A percentile compares a stretch with the other conserved stretches of the same genome.
phyloP scores from a whole-genome alignment of 345 rosid species.

The Clarkia xantiana region DNA sequence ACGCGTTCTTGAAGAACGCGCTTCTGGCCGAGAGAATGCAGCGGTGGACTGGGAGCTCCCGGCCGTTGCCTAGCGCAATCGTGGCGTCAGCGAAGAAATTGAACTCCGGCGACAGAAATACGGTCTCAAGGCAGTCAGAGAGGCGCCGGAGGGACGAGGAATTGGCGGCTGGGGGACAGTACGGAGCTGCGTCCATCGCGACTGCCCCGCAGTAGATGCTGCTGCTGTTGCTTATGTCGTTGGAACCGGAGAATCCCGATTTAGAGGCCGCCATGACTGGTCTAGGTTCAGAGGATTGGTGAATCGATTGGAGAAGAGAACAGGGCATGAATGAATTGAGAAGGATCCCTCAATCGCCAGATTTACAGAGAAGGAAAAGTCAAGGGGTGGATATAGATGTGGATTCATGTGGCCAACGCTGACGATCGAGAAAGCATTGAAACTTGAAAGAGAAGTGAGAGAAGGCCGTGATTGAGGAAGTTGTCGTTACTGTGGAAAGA shows the following conservation, averaged over 20 bases:
- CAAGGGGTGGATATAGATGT: neutral
- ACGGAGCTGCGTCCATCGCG: conserved; percentile 31
- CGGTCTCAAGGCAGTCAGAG: conserved; percentile 38
- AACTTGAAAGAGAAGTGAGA: neutral
- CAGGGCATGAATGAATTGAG: conserved; percentile 1
- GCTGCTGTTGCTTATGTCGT: conserved; percentile 45
- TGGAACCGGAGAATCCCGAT: conserved; percentile 49
- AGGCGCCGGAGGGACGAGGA: conserved; percentile 30
- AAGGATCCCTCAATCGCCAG: conserved; percentile 1
- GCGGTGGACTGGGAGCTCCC: conserved; percentile 54
- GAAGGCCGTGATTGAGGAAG: neutral
- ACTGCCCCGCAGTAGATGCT: conserved; percentile 31
- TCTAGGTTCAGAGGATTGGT: neutral
- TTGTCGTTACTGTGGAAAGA: neutral
- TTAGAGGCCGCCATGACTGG: conserved; percentile 6
- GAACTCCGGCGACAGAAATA: conserved; percentile 34
- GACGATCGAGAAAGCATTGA: conserved; percentile 1
- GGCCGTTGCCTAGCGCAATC: conserved; percentile 32
- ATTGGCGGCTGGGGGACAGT: conserved; percentile 19
- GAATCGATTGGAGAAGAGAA: neutral
- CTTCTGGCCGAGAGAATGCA: conserved; percentile 62
- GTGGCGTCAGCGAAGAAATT: conserved; percentile 55
- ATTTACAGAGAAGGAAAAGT: conserved; percentile 1
- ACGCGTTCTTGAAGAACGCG: conserved; percentile 37
- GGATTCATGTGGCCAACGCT: neutral